Percentiles rank a stretch among this genome's conserved stretches.
Conservation (phyloP, 192 early-diverging fungal species). For the Allomyces macrogynus region DNA sequence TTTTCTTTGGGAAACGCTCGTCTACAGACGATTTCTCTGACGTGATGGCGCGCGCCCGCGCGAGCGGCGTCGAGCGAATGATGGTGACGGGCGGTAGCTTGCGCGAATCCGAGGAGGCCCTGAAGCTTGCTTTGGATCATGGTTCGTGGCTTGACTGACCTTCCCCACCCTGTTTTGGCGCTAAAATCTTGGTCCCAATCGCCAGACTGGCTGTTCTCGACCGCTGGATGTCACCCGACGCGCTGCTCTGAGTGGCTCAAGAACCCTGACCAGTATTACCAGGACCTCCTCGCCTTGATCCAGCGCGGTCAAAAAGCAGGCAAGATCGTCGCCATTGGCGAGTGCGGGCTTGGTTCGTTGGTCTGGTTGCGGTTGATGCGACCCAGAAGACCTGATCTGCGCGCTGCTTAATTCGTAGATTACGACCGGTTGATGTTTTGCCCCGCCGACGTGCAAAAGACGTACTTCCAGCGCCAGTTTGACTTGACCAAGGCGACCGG, state of each 20-base stretch:
- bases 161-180: not conserved
- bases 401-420: conserved; percentile 21
- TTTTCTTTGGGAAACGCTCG: not conserved
- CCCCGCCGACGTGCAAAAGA: conserved; percentile 45
- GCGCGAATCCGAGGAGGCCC: conserved; percentile 34
- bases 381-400: not conserved
- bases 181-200: not conserved
- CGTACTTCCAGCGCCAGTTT: conserved; percentile 63
- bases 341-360: conserved; percentile 56
- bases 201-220: conserved; percentile 36
- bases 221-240: conserved; percentile 73
- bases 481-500: conserved; percentile 47
- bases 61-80: conserved; percentile 48
- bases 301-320: conserved; percentile 15
- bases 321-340: conserved; percentile 77
- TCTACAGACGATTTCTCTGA: conserved; percentile 36
- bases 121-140: conserved; percentile 28
- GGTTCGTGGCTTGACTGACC: conserved; percentile 7
- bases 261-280: conserved; percentile 38
- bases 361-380: not conserved
- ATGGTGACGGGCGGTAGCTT: conserved; percentile 61
- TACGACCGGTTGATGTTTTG: conserved; percentile 83
- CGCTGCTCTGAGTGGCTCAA: conserved; percentile 48
- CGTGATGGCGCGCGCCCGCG: conserved; percentile 41
- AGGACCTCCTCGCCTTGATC: conserved; percentile 20